Conservation (phyloP, 768 basidiomycete species). For the Mycena alexandri region DNA sequence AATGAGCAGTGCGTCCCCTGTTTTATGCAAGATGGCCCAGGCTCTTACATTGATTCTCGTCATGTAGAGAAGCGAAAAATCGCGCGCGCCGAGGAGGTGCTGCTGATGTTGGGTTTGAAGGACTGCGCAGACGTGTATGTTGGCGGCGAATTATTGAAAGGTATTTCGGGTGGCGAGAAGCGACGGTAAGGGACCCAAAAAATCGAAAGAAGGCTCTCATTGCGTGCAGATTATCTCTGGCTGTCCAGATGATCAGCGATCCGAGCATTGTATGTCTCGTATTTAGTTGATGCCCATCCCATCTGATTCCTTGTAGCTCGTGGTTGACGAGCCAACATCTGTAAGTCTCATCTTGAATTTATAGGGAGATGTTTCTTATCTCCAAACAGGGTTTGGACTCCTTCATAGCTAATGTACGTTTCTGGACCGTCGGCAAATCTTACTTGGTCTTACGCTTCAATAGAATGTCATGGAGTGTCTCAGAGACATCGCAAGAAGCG, state of each 20-base stretch:
- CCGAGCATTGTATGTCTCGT: constrained; percentile 44
- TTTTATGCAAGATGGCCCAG: no score
- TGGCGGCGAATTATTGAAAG: constrained; percentile 56
- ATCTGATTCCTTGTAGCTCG: constrained; percentile 35
- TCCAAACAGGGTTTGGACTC: constrained; percentile 54
- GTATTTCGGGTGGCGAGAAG: constrained; percentile 57
- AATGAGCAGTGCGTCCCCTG: constrained; percentile 33
- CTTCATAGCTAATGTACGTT: constrained; percentile 50
- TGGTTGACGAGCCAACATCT: constrained; percentile 48
- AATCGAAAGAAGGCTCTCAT: neutral
- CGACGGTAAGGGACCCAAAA: neutral
- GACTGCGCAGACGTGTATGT: constrained; percentile 61
- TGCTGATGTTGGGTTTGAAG: constrained; percentile 58
- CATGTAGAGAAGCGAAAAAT: constrained; percentile 48
- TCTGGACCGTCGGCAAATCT: neutral
- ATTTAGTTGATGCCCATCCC: neutral
- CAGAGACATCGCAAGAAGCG: constrained; percentile 52
- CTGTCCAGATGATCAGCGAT: constrained; percentile 56
- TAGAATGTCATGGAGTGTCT: constrained; percentile 58
- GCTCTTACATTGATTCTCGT: neutral
- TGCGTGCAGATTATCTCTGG: constrained; percentile 49
- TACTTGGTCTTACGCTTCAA: neutral
- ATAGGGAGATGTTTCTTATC: neutral
- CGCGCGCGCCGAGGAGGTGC: constrained; percentile 59
- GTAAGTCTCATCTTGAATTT: constrained; percentile 33